These are phyloP conservation scores for Boletus coccyginus DNA, from an alignment of 768 basidiomycete genomes.

Conservation along the genomic window DNA sequence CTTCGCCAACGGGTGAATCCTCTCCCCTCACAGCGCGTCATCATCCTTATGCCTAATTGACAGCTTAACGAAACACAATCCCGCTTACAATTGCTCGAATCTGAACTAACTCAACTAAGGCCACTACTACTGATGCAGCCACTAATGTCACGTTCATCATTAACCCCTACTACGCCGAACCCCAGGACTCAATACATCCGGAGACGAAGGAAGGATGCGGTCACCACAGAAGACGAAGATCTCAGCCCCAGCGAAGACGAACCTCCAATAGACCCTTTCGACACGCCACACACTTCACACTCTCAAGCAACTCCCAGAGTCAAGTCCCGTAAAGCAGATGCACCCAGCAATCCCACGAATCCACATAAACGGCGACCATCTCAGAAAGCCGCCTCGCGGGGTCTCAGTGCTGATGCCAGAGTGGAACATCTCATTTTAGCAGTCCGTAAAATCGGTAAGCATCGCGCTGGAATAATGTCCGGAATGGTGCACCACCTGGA, in stretches of 20 bases:
- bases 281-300: constrained; percentile 14
- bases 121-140: constrained; percentile 71
- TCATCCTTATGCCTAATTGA: constrained; percentile 7
- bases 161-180: constrained; percentile 23
- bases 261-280: constrained; percentile 15
- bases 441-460: constrained; percentile 64
- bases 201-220: constrained; percentile 27
- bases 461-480: constrained; percentile 54
- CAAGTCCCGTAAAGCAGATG: constrained; percentile 24
- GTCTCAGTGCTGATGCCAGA: constrained; percentile 60
- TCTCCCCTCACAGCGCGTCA: background rate
- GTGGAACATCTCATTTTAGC: constrained; percentile 70
- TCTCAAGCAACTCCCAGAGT: constrained; percentile 21
- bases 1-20: constrained; percentile 57
- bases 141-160: constrained; percentile 25
- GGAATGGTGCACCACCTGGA: constrained; percentile 42
- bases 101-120: constrained; percentile 61
- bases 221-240: constrained; percentile 26
- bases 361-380: constrained; percentile 25
- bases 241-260: constrained; percentile 27
- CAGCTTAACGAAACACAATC: constrained; percentile 60
- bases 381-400: constrained; percentile 25
- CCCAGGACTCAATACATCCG: constrained; percentile 19
- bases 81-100: constrained; percentile 55
- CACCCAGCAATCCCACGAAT: background rate